Evolutionary conservation across 768 basidiomycete species (phyloP).

Genomic region (Amanita subjunquillea): DNA sequence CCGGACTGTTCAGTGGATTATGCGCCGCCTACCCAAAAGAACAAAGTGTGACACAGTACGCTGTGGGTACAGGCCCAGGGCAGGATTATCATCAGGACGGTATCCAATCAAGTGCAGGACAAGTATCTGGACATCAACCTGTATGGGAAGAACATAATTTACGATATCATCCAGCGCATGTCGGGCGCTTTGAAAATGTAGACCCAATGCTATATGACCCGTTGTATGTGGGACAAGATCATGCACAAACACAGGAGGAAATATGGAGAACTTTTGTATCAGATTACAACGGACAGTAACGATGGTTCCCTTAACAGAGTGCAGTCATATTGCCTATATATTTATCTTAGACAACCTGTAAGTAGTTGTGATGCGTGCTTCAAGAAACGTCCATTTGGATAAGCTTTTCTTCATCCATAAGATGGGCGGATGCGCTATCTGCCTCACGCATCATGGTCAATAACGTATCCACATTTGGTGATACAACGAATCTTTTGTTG

Average conservation of each 20-base stretch:
- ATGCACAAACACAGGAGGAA: conserved; percentile 23
- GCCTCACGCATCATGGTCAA: conserved; percentile 53
- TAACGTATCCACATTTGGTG: conserved; percentile 74
- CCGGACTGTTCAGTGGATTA: neutral
- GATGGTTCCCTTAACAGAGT: neutral
- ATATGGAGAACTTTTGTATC: conserved; percentile 27
- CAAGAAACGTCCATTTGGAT: conserved; percentile 42
- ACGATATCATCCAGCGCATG: neutral
- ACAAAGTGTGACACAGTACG: neutral
- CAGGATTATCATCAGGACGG: neutral
- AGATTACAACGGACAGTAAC: conserved; percentile 15
- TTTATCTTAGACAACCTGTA: neutral
- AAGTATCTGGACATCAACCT: neutral
- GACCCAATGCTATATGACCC: neutral
- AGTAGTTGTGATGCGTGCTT: neutral
- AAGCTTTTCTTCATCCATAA: conserved; percentile 33
- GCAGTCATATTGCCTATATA: neutral
- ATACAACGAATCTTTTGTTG: conserved; percentile 73
- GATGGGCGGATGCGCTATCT: conserved; percentile 21
- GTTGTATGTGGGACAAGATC: conserved; percentile 9
- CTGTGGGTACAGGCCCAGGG: neutral
- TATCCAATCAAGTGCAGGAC: neutral
- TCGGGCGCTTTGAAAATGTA: neutral
- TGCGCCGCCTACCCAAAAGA: neutral
- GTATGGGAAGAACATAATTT: neutral